Conservation (phyloP, 2,329 filamentous ascomycete genomes). For the Alternaria triticimaculans region DNA sequence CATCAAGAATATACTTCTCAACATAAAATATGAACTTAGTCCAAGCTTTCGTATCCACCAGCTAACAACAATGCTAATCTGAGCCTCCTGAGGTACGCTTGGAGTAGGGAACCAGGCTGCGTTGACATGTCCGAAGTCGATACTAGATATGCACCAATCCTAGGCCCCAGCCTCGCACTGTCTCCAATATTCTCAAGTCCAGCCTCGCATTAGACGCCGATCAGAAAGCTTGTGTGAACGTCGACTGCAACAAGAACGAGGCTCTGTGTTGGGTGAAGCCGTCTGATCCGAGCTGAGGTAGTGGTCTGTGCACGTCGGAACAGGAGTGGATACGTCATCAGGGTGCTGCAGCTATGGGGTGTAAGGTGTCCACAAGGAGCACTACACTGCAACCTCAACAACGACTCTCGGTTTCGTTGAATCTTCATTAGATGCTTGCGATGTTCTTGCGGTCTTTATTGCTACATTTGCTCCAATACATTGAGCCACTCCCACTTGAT, state of each 20-base stretch:
- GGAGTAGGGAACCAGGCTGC: not conserved
- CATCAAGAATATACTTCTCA: not conserved
- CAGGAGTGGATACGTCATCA: not conserved
- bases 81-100: not conserved
- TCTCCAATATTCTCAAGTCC: not conserved
- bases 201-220: not conserved
- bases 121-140: not conserved
- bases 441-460: not conserved
- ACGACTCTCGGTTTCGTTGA: not conserved
- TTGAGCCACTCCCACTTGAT: not conserved
- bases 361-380: not conserved
- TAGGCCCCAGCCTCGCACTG: not conserved
- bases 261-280: not conserved
- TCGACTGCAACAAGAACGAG: not conserved
- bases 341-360: not conserved
- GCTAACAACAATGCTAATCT: not conserved
- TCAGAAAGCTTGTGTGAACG: slow-evolving; percentile 7
- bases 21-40: too few species aligned
- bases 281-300: not conserved
- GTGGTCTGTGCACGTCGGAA: slow-evolving; percentile 1
- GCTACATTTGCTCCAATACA: not conserved
- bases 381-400: not conserved
- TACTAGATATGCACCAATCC: not conserved
- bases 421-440: not conserved
- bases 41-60: not conserved